Evolutionary conservation across 148 eudicot species (phyloP).

Genomic region (Heliosperma pusillum): DNA sequence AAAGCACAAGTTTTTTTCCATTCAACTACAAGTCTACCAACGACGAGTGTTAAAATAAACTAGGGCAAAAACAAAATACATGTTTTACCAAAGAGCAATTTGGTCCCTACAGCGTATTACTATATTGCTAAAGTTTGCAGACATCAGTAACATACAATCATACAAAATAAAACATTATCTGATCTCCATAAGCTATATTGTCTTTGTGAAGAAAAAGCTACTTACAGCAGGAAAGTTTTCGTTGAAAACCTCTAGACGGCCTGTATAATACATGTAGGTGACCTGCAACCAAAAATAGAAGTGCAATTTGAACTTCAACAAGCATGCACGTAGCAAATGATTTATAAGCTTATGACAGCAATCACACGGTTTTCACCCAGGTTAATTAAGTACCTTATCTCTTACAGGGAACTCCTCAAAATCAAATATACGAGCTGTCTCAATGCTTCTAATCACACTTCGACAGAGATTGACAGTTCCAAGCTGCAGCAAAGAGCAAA

Average conservation of each 20-base stretch:
- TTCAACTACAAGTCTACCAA: neutral
- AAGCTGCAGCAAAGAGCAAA: slow-evolving; percentile 43
- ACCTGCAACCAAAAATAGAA: slow-evolving; percentile 43
- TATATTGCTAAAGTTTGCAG: neutral
- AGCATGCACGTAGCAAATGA: neutral
- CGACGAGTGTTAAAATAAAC: slow-evolving; percentile 7
- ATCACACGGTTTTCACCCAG: neutral
- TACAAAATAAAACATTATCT: neutral
- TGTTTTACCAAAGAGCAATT: neutral
- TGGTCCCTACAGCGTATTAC: neutral
- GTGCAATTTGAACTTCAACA: slow-evolving; percentile 1
- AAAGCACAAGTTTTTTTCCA: neutral
- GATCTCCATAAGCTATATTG: neutral
- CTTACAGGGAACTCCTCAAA: slow-evolving; percentile 96
- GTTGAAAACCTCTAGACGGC: slow-evolving; percentile 95
- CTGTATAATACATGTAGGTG: slow-evolving; percentile 97
- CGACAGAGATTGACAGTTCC: slow-evolving; percentile 97
- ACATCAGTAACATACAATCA: neutral
- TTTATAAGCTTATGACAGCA: neutral
- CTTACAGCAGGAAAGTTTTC: slow-evolving; percentile 92
- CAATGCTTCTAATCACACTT: slow-evolving; percentile 98
- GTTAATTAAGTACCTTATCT: slow-evolving; percentile 62
- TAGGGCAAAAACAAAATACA: neutral
- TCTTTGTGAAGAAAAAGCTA: slow-evolving; percentile 5
- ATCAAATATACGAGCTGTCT: slow-evolving; percentile 97